These are phyloP conservation scores for Blastobotrys indianensis DNA, from an alignment of 1,139 yeast genomes.

Conservation along the genomic window DNA sequence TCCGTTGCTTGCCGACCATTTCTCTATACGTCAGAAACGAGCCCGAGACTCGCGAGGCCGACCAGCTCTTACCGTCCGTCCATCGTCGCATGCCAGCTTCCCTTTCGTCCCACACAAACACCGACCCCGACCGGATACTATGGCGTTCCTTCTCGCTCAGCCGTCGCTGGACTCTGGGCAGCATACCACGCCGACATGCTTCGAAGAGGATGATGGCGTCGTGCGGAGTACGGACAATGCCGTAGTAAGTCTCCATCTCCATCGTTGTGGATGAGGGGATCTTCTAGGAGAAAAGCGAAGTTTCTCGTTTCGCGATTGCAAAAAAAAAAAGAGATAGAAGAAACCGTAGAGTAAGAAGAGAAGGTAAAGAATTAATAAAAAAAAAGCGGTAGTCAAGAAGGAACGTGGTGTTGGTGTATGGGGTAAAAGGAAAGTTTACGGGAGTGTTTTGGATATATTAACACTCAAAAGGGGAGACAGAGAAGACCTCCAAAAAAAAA, in stretches of 20 bases:
- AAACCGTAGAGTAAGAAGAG: not conserved
- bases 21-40: constrained; percentile 60
- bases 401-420: not conserved
- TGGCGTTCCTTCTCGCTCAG: constrained; percentile 53
- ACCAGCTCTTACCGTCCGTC: constrained; percentile 71
- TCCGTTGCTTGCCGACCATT: constrained; percentile 38
- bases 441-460: no score
- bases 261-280: not conserved
- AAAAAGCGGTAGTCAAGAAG: not conserved
- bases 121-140: constrained; percentile 50
- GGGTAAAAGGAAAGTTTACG: no score
- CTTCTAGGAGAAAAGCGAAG: not conserved
- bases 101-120: constrained; percentile 66
- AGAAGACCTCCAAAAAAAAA: no score
- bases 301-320: not conserved
- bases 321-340: not conserved
- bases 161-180: constrained; percentile 57
- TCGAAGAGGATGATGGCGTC: constrained; percentile 65
- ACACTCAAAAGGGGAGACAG: no score
- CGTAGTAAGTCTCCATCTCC: constrained; percentile 56
- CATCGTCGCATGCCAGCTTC: constrained; percentile 69
- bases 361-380: not conserved
- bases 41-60: constrained; percentile 64
- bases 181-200: constrained; percentile 51
- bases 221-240: constrained; percentile 48